Evolutionary conservation across 1,284 basidiomycete genomes (phyloP), one percentile per base, ranked within the genome.

Genomic region (Sporisorium exsertum): DNA sequence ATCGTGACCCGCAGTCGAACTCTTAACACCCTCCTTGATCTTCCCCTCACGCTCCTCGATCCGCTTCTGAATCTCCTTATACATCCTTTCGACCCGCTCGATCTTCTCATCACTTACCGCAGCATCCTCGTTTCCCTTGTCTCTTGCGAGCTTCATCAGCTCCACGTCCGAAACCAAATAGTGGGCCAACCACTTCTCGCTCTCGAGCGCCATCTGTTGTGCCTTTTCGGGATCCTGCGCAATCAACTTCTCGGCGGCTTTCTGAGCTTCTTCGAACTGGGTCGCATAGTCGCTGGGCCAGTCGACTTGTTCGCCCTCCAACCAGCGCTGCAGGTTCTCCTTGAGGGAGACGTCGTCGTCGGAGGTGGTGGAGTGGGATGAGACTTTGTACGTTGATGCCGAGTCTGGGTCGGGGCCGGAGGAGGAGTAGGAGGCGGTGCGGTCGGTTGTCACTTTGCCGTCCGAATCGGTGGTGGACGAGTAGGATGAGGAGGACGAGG

Each of bases 151-250:
- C 37, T 64, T 72, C 81, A 82, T 80, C 55, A 72, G 46, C 22
- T 77, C 72, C n/a, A 77, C 33, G 62, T 82, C 81, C 2, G 66
- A 62, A 32, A 73, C 58, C 33, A 82, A 66, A 24, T 80, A 63
- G 13, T 73, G 58, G 1, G 81, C 67, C 1, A 82, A 47, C 78
- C 78, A 81, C 33, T 72, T 67, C 65, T 82, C 81, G 65, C 69
- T 74, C 47, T 81, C 55, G 20, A 77, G 49, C 6, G 82, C 83
- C 61, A 81, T 50, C 60, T 77, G 43, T 33, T 65, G 53, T 7
- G 81, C 82, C 49, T 73, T 56, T 9, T 65, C 70, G 5, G 83
- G 82, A 45, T 78, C 52, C 10, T 74, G 51, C 4, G 20, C 15
- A 35, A 80, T 33, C 13, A 79, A 58, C 37, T 78, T 49, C 42